A percentile compares a stretch with the other conserved stretches of the same genome.
These are phyloP conservation scores for Teunomyces cretensis DNA, from an alignment of 805 yeast genomes.

Conservation along the genomic window DNA sequence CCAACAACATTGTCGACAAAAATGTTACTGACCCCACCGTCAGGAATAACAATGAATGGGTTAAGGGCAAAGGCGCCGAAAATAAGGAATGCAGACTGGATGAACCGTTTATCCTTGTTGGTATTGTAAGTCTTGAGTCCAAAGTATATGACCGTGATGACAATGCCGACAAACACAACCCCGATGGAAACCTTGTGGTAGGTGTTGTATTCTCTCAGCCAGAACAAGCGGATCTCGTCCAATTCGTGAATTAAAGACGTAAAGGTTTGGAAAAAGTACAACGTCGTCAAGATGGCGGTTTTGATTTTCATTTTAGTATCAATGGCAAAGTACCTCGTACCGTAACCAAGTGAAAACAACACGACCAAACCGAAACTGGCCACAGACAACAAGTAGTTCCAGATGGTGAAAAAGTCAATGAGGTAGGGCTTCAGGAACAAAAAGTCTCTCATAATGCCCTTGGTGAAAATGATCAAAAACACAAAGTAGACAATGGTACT, in stretches of 20 bases:
- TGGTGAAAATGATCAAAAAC: neutral
- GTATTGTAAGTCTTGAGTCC: neutral
- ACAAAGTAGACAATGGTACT: neutral
- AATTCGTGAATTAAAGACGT: neutral
- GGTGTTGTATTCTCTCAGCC: neutral
- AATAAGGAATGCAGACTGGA: neutral
- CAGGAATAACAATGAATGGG: neutral
- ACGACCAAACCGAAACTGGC: neutral
- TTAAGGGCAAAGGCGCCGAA: neutral
- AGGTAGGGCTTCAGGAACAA: neutral
- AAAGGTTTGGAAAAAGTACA: neutral
- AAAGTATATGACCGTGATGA: neutral
- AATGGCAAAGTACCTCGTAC: neutral
- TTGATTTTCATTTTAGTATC: neutral
- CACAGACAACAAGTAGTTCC: neutral
- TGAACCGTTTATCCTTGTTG: neutral
- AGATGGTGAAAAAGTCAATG: neutral
- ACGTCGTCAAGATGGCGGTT: neutral
- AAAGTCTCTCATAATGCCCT: neutral
- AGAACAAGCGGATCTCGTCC: neutral
- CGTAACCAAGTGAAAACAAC: neutral
- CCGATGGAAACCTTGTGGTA: neutral
- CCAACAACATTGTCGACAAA: neutral
- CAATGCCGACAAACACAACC: neutral
- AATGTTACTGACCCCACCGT: neutral